Conservation (phyloP, 192 early-diverging fungal species). For the Coemansia sp. region DNA sequence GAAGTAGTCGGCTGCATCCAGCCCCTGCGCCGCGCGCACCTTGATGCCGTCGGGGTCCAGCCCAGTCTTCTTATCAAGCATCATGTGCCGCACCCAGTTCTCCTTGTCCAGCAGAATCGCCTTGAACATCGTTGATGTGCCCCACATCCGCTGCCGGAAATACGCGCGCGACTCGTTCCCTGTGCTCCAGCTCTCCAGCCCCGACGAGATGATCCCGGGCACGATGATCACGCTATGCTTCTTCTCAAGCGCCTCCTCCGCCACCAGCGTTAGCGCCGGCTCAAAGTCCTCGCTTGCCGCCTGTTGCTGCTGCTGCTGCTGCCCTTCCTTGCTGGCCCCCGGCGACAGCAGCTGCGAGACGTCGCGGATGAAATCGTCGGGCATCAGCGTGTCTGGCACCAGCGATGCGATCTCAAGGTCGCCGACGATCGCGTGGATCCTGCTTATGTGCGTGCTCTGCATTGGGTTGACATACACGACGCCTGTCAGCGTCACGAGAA, state of each 20-base stretch:
- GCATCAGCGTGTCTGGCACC: slow-evolving; percentile 64
- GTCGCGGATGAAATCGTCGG: slow-evolving; percentile 73
- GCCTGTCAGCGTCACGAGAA: slow-evolving; percentile 44
- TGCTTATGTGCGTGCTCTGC: slow-evolving; percentile 55
- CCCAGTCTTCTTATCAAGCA: slow-evolving; percentile 79
- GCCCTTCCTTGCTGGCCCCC: background rate
- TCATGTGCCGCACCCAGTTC: slow-evolving; percentile 84
- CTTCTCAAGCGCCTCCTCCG: slow-evolving; percentile 31
- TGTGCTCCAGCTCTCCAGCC: slow-evolving; percentile 87
- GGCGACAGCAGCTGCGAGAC: slow-evolving; percentile 58
- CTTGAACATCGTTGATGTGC: slow-evolving; percentile 79
- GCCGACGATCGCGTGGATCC: slow-evolving; percentile 48
- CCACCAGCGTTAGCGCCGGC: slow-evolving; percentile 39
- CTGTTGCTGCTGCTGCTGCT: background rate
- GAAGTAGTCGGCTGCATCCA: slow-evolving; percentile 91
- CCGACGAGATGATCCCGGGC: slow-evolving; percentile 87
- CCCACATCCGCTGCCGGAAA: slow-evolving; percentile 88
- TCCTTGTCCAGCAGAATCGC: slow-evolving; percentile 84
- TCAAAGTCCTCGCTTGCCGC: slow-evolving; percentile 47
- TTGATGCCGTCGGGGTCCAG: slow-evolving; percentile 81
- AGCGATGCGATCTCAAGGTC: slow-evolving; percentile 69
- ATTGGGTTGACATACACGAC: slow-evolving; percentile 54
- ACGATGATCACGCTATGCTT: slow-evolving; percentile 74
- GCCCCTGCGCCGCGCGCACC: slow-evolving; percentile 80
- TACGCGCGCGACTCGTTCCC: slow-evolving; percentile 75